Evolutionary conservation across 2,329 filamentous ascomycete species (phyloP).

Genomic region (Aschersonia sp.): DNA sequence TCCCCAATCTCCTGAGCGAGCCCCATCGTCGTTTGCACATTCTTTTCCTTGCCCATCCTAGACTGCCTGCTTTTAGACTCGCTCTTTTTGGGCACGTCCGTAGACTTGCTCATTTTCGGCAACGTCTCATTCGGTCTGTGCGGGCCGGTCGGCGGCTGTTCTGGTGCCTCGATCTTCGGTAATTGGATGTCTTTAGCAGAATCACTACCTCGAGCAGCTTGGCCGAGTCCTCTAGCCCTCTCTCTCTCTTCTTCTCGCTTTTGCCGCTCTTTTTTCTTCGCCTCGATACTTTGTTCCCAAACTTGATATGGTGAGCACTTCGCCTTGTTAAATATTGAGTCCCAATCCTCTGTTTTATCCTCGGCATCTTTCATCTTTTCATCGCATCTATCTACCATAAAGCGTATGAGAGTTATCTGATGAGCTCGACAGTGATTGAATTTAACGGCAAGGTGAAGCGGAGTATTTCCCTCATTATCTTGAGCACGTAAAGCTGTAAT

Average conservation of each 20-base stretch:
- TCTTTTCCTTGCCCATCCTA: neutral
- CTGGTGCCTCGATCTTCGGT: neutral
- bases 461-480: conserved; percentile 7
- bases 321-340: neutral
- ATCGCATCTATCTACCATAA: conserved; percentile 8
- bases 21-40: neutral
- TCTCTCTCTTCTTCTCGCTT: neutral
- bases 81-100: neutral
- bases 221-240: neutral
- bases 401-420: conserved; percentile 7
- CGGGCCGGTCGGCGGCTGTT: neutral
- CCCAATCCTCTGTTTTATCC: neutral
- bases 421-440: conserved; percentile 9
- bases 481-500: neutral
- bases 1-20: neutral
- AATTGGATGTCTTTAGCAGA: neutral
- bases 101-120: neutral
- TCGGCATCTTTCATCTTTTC: conserved; percentile 2
- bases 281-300: neutral
- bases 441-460: conserved; percentile 10
- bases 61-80: neutral
- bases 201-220: neutral
- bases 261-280: neutral
- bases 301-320: neutral
- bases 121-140: neutral